These are phyloP conservation scores for Brassica juncea DNA, from an alignment of 345 rosid species.

Conservation along the genomic window DNA sequence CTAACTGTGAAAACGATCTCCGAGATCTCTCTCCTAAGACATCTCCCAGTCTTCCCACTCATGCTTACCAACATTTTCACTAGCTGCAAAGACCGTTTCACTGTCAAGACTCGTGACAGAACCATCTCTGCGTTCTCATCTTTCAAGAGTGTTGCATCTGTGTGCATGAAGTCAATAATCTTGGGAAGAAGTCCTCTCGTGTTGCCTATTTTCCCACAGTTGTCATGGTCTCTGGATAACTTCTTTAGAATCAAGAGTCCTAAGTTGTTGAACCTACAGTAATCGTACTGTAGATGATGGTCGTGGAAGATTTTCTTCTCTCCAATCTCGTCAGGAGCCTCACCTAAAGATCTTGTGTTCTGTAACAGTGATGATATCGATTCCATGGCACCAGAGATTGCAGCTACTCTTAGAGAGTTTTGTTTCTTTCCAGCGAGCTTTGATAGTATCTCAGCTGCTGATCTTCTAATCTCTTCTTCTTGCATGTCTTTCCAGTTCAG, in stretches of 20 bases:
- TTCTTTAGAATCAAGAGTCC: conserved; percentile 83
- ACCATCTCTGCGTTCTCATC: conserved; percentile 44
- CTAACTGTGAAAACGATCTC: conserved; percentile 86
- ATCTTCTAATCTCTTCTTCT: conserved; percentile 79
- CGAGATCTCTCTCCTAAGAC: conserved; percentile 74
- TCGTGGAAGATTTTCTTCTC: conserved; percentile 52
- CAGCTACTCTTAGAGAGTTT: conserved; percentile 74
- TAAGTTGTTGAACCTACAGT: conserved; percentile 73
- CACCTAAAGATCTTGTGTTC: conserved; percentile 47
- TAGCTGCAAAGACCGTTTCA: conserved; percentile 77
- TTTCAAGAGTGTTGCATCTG: conserved; percentile 53
- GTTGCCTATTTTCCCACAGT: conserved; percentile 90
- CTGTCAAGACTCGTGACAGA: conserved; percentile 57
- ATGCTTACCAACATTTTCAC: conserved; percentile 84
- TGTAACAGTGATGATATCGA: conserved; percentile 85
- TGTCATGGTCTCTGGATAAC: conserved; percentile 81
- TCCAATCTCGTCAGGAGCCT: conserved; percentile 70
- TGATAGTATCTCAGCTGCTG: conserved; percentile 76
- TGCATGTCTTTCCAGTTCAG: conserved; percentile 89
- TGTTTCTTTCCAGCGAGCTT: conserved; percentile 77
- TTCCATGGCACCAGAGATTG: conserved; percentile 92
- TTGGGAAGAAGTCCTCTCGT: conserved; percentile 87
- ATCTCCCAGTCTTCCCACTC: conserved; percentile 67
- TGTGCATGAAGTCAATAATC: conserved; percentile 72
- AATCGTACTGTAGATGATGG: conserved; percentile 57